Conservation (phyloP, 805 yeast genomes). For the Debaryomyces prosopidis region DNA sequence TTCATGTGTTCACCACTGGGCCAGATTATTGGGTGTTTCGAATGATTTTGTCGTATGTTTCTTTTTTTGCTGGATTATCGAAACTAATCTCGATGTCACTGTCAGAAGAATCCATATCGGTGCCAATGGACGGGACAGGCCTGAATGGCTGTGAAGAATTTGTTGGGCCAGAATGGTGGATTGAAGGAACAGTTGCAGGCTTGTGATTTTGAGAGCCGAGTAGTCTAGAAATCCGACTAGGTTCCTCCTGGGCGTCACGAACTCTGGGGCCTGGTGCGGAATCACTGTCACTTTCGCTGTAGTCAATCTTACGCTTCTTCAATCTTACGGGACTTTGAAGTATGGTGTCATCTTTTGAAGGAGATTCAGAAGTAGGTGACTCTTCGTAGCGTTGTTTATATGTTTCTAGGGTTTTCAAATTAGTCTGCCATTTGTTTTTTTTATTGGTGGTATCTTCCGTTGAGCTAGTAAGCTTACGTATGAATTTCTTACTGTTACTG, state of each 20-base stretch:
- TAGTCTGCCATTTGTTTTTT: constrained; percentile 24
- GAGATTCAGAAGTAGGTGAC: not conserved
- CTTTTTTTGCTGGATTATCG: not conserved
- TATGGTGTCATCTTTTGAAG: constrained; percentile 3
- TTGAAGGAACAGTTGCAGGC: not conserved
- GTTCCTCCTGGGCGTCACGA: not conserved
- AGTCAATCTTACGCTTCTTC: not conserved
- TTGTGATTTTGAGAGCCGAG: not conserved
- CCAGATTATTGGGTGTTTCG: not conserved
- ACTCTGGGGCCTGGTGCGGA: not conserved
- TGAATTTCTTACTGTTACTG: constrained; percentile 16
- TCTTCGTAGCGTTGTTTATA: constrained; percentile 10
- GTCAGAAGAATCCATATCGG: not conserved
- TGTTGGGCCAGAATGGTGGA: not conserved
- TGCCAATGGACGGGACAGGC: too few relatives aligned
- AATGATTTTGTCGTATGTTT: not conserved
- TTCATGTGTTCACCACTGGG: too few relatives aligned
- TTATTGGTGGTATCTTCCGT: constrained; percentile 15
- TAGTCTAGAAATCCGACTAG: not conserved
- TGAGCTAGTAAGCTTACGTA: constrained; percentile 16
- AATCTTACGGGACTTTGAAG: constrained; percentile 1
- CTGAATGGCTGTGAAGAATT: too few relatives aligned
- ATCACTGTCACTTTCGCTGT: not conserved
- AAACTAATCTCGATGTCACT: constrained; percentile 3
- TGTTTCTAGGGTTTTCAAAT: constrained; percentile 15